These are phyloP conservation scores for Lentithecium fluviatile DNA, from an alignment of 495 filamentous ascomycete species.

Conservation along the genomic window DNA sequence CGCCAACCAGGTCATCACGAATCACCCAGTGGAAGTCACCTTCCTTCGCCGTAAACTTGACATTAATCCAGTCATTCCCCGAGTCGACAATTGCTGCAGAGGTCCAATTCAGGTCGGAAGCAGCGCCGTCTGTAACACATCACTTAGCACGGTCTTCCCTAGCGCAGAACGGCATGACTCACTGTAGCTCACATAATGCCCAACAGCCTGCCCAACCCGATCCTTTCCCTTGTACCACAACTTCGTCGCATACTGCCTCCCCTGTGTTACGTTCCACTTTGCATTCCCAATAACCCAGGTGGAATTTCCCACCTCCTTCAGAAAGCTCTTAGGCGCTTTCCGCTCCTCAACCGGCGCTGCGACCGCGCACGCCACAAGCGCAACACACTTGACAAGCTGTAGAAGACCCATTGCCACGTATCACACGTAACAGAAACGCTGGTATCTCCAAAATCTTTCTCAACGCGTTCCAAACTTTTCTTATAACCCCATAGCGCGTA, in stretches of 20 bases:
- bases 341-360: not conserved
- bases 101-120: slow-evolving; percentile 43
- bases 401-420: not conserved
- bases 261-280: slow-evolving; percentile 44
- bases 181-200: slow-evolving; percentile 49
- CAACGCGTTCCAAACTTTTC: no score
- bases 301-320: slow-evolving; percentile 12
- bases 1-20: slow-evolving; percentile 41
- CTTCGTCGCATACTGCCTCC: slow-evolving; percentile 39
- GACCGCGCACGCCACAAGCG: not conserved
- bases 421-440: not conserved
- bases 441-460: no score
- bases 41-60: slow-evolving; percentile 42
- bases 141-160: no score
- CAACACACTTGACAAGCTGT: not conserved
- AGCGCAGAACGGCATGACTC: no score
- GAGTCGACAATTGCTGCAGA: slow-evolving; percentile 40
- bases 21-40: slow-evolving; percentile 49
- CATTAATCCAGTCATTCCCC: slow-evolving; percentile 39
- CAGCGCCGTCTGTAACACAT: slow-evolving; percentile 38
- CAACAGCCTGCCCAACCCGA: slow-evolving; percentile 43
- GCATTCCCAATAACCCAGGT: slow-evolving; percentile 41
- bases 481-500: no score
- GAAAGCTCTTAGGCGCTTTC: slow-evolving; percentile 7
- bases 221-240: slow-evolving; percentile 44